Evolutionary conservation across 345 rosid genomes (phyloP).

Genomic region (Eucalyptus regnans): DNA sequence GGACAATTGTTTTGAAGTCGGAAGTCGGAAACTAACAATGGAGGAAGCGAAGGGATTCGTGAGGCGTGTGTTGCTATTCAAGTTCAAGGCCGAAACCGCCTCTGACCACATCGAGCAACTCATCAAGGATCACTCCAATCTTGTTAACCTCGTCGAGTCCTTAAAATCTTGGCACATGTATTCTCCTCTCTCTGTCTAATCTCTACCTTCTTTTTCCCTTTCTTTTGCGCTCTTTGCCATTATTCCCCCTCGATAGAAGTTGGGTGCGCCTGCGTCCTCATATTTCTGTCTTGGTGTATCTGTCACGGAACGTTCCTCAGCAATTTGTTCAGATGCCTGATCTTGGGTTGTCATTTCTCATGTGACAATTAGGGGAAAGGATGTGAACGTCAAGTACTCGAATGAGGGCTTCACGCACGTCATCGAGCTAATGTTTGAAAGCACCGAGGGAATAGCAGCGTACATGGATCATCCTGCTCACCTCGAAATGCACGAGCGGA

Average conservation of each 20-base stretch:
- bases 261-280: not conserved
- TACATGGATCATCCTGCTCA: constrained; percentile 61
- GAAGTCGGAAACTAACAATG: constrained; percentile 8
- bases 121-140: constrained; percentile 50
- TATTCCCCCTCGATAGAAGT: not conserved
- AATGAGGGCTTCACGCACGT: constrained; percentile 82
- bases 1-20: not conserved
- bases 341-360: not conserved
- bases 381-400: constrained; percentile 62
- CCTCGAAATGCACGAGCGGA: constrained; percentile 32
- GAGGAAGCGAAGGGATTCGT: constrained; percentile 47
- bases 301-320: not conserved
- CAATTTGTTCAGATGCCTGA: not conserved
- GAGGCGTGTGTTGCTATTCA: constrained; percentile 57
- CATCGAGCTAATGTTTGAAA: constrained; percentile 60
- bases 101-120: constrained; percentile 32
- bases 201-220: not conserved
- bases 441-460: constrained; percentile 46
- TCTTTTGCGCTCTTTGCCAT: not conserved
- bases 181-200: not conserved
- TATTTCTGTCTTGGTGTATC: not conserved
- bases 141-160: constrained; percentile 55
- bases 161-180: constrained; percentile 82
- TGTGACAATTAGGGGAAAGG: constrained; percentile 40
- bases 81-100: constrained; percentile 46